Evolutionary conservation across 108 stramenopile genomes (phyloP), one percentile per base, ranked within the genome.

Genomic region (Cyclotella choctawhatcheeana): DNA sequence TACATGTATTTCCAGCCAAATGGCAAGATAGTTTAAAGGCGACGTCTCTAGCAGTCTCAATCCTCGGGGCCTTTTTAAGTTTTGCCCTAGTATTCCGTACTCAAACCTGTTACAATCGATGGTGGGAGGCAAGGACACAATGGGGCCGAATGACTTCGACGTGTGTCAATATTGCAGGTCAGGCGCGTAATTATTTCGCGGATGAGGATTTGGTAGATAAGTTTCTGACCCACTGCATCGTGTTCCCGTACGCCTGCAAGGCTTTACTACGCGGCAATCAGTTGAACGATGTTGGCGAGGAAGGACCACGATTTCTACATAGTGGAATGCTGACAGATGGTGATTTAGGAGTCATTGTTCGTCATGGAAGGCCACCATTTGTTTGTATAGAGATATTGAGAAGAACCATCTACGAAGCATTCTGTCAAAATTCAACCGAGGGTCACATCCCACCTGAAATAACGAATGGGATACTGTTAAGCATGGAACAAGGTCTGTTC

Each of bases 1-100:
- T 73, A 1, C 25, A 50, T 27, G 35, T 59, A 35, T 71, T 44
- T 25, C 59, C 59, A 25, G 7, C 20, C 13, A 40, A 43, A 5
- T 71, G 58, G 70, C 59, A 71, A 43, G 45, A 33, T 16, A 44
- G 56, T 3, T 33, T 71, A 50, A 24, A 51, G 37, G 58, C 29
- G 31, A 29, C 59, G 24, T 50, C 59, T 5, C 21, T 32, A 7
- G 59, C 60, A 2, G 47, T 71, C 0, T 51, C 56, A 25, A 44
- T 71, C 22, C 59, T 71, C 2, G 70, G 70, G 8, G 70, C 70
- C 30, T 71, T 71, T 47, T 20, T 71, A 16, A 71, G 70, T 24
- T 71, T 71, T 61, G 59, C 70, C 34, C 50, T 71, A 3, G 71
- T 72, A 2, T 72, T 72, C 45, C 71, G 71, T 50, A 72, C 71